Percentiles rank a stretch among this genome's conserved stretches.
These are phyloP conservation scores for Penicillium sp. DNA, from an alignment of 2,329 filamentous ascomycete genomes.

Conservation along the genomic window DNA sequence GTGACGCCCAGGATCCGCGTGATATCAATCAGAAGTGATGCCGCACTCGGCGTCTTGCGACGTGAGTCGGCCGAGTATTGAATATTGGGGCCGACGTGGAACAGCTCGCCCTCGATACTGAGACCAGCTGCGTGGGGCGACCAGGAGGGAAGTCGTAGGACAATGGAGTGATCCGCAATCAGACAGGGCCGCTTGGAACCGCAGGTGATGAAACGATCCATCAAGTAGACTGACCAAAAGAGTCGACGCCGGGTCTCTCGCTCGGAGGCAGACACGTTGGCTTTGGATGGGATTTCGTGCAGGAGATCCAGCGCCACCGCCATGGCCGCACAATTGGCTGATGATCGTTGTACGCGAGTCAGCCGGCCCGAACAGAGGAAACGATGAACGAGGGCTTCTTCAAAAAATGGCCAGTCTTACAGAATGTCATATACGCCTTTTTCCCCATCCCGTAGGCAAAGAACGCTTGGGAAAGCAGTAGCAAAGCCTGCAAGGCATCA, in stretches of 20 bases:
- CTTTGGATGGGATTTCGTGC: slow-evolving; percentile 62
- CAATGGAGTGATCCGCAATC: slow-evolving; percentile 68
- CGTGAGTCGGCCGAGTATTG: slow-evolving; percentile 64
- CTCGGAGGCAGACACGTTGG: slow-evolving; percentile 60
- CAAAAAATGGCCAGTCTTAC: slow-evolving; percentile 40
- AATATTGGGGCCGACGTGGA: slow-evolving; percentile 71
- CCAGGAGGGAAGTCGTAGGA: slow-evolving; percentile 71
- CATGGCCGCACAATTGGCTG: slow-evolving; percentile 74
- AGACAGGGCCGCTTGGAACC: slow-evolving; percentile 78
- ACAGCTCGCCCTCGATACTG: slow-evolving; percentile 70
- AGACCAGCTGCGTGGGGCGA: slow-evolving; percentile 55
- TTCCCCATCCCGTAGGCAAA: slow-evolving; percentile 73
- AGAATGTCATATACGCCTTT: slow-evolving; percentile 79
- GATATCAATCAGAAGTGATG: slow-evolving; percentile 78
- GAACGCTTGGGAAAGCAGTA: slow-evolving; percentile 69
- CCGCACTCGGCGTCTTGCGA: slow-evolving; percentile 67
- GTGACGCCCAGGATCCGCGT: slow-evolving; percentile 75
- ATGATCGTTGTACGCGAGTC: not conserved
- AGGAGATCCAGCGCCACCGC: slow-evolving; percentile 75
- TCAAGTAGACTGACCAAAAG: slow-evolving; percentile 83
- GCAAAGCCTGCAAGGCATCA: slow-evolving; percentile 67
- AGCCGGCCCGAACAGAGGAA: not conserved
- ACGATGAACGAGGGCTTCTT: not conserved
- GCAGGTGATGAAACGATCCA: slow-evolving; percentile 76
- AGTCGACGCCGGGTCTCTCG: slow-evolving; percentile 71